Conservation (phyloP, 192 early-diverging fungal genomes). For the Funneliformis geosporum region DNA sequence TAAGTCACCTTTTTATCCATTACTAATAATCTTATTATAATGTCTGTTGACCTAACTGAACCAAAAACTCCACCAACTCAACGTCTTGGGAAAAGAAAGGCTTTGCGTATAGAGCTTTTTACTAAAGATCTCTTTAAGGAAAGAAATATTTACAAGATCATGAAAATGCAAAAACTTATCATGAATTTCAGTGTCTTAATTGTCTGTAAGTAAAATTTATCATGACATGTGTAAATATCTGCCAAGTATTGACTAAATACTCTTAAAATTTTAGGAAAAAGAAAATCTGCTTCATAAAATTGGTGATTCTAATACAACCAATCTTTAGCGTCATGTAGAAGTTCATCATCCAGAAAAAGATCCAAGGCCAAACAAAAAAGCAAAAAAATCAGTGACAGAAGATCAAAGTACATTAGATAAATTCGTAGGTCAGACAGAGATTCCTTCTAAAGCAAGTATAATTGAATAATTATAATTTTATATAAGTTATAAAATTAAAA, state of each 20-base stretch:
- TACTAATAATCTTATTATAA: no score
- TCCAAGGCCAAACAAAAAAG: not conserved
- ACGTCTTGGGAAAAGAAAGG: not conserved
- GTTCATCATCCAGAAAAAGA: not conserved
- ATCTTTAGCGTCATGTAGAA: slow-evolving; percentile 8
- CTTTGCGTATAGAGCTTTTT: not conserved
- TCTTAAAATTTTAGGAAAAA: not conserved
- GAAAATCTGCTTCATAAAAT: not conserved
- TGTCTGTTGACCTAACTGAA: no score
- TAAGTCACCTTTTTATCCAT: no score
- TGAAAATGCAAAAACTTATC: not conserved
- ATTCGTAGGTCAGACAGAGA: not conserved
- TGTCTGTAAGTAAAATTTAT: not conserved
- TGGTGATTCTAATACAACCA: not conserved
- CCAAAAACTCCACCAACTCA: no score
- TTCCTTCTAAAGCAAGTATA: not conserved
- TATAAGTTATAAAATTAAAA: not conserved
- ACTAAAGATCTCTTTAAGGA: not conserved
- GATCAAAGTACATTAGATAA: slow-evolving; percentile 4
- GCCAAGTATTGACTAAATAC: not conserved
- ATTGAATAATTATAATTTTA: not conserved
- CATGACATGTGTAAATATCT: no score
- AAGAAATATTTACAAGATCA: not conserved
- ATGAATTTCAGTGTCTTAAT: not conserved
- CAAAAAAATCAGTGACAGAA: not conserved